phyloP scores from a whole-genome alignment of 1,139 yeast genomes.

The Nadsonia commutata region DNA sequence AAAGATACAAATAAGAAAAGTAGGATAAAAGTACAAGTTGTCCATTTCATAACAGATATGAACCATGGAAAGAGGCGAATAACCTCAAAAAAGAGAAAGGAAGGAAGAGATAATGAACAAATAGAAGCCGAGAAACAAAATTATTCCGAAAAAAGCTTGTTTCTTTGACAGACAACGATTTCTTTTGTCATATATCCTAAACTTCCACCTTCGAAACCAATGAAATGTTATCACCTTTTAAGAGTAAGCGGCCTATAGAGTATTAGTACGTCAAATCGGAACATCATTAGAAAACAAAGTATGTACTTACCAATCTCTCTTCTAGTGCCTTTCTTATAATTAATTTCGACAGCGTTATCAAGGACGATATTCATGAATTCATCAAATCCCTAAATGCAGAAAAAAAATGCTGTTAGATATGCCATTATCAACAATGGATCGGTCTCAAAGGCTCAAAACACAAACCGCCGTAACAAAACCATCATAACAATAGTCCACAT shows the following conservation, averaged over 20 bases:
- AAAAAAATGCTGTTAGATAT: conserved; percentile 1
- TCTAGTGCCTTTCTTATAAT: conserved; percentile 29
- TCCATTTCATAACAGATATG: background rate
- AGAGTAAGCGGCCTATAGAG: conserved; percentile 36
- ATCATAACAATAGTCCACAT: conserved; percentile 7
- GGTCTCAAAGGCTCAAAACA: no score
- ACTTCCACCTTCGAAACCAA: conserved; percentile 41
- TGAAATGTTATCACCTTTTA: conserved; percentile 91
- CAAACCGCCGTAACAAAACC: no score
- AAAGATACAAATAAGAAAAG: background rate
- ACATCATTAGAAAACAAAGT: background rate
- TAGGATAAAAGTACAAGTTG: background rate
- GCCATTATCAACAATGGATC: no score
- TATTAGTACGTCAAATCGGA: background rate
- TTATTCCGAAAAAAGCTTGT: no score
- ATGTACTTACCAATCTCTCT: conserved; percentile 27
- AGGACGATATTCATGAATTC: conserved; percentile 96
- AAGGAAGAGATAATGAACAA: conserved; percentile 3
- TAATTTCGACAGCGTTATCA: conserved; percentile 70
- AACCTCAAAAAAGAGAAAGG: conserved; percentile 2
- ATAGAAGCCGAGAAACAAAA: no score
- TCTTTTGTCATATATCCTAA: no score
- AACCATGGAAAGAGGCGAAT: background rate
- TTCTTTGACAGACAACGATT: no score
- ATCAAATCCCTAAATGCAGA: conserved; percentile 54